These are phyloP conservation scores for Tricholomella constricta DNA, from an alignment of 768 basidiomycete species.

Conservation along the genomic window DNA sequence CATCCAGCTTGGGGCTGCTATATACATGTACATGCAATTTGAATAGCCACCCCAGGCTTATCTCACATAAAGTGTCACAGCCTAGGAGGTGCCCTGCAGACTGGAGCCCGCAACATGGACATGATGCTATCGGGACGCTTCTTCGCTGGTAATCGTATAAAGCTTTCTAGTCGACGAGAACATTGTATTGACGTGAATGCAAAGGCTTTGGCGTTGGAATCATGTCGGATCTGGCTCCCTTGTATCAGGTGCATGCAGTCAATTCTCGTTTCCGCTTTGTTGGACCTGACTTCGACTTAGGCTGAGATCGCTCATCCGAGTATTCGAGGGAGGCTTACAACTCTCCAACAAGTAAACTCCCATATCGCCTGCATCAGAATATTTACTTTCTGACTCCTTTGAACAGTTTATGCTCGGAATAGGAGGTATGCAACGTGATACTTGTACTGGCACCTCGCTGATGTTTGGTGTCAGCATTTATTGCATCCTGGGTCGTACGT, in stretches of 20 bases:
- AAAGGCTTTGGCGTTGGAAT: constrained; percentile 46
- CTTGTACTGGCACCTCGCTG: background rate
- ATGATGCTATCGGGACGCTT: constrained; percentile 54
- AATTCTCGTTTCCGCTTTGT: background rate
- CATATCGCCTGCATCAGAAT: background rate
- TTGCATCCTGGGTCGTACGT: constrained; percentile 49
- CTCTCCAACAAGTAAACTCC: constrained; percentile 44
- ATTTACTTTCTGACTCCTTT: background rate
- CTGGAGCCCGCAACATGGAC: constrained; percentile 45
- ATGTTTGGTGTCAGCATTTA: constrained; percentile 37
- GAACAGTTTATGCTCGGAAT: constrained; percentile 50
- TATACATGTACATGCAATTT: constrained; percentile 43
- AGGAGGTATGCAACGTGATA: constrained; percentile 30
- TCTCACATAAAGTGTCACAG: too few species aligned
- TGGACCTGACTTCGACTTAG: constrained; percentile 13
- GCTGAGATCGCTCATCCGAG: constrained; percentile 60
- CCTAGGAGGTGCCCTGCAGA: constrained; percentile 48
- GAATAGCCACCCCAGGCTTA: too few species aligned
- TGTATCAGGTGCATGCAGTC: constrained; percentile 45
- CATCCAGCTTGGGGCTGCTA: constrained; percentile 40
- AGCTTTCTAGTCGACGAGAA: background rate
- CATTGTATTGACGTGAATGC: background rate
- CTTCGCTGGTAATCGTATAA: constrained; percentile 40
- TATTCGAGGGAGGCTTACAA: constrained; percentile 55
- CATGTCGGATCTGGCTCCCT: constrained; percentile 49